Evolutionary conservation across 2,329 filamentous ascomycete species (phyloP).

Genomic region (Blastomyces parvus): DNA sequence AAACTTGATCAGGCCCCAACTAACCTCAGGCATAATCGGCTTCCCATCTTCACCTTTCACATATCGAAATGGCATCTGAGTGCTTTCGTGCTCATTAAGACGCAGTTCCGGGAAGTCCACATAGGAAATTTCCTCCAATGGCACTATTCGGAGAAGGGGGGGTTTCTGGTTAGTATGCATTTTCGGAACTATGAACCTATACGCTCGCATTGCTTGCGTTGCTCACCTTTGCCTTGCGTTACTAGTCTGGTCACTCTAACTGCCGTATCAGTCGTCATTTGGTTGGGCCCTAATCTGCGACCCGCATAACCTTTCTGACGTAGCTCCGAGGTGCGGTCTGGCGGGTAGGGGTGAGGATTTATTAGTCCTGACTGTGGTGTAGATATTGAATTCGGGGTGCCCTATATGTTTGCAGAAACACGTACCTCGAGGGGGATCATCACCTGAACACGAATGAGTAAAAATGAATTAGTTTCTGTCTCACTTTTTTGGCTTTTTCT

Average conservation of each 20-base stretch:
- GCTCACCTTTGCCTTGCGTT: conserved; percentile 67
- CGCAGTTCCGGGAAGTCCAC: conserved; percentile 82
- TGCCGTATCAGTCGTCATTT: conserved; percentile 98
- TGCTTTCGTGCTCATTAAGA: conserved; percentile 85
- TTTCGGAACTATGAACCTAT: not conserved
- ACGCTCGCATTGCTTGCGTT: not conserved
- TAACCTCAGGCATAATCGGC: conserved; percentile 82
- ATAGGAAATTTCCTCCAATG: conserved; percentile 69
- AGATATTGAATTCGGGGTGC: conserved; percentile 2
- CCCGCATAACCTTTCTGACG: conserved; percentile 87
- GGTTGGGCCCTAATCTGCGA: conserved; percentile 76
- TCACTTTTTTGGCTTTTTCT: not conserved
- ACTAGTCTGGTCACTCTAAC: conserved; percentile 88
- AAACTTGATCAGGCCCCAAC: conserved; percentile 7
- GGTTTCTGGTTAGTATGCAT: not conserved
- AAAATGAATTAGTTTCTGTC: not conserved
- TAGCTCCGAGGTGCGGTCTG: conserved; percentile 91
- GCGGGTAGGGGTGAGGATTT: conserved; percentile 3
- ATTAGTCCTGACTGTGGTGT: not conserved
- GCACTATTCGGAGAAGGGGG: conserved; percentile 43
- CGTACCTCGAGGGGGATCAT: conserved; percentile 84
- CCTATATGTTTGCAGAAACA: conserved; percentile 16
- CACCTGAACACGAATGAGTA: conserved; percentile 46
- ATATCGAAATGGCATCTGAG: conserved; percentile 96
- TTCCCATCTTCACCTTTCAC: conserved; percentile 64